Evolutionary conservation across 768 basidiomycete genomes (phyloP).

Genomic region (Russula compacta): DNA sequence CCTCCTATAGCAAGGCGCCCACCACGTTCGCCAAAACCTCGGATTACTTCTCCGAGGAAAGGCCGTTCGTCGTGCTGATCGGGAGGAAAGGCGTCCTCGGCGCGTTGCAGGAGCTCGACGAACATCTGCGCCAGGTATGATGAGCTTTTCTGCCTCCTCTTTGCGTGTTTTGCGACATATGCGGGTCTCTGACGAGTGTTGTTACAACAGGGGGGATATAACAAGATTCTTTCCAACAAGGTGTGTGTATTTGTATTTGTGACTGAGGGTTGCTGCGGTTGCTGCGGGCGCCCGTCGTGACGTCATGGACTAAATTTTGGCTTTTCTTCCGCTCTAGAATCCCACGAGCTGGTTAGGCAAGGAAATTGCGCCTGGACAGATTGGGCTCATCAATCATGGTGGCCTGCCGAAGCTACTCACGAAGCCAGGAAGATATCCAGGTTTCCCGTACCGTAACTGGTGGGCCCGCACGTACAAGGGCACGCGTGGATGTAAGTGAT

Average conservation of each 20-base stretch:
- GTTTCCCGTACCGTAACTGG: conserved; percentile 71
- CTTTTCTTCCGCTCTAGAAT: conserved; percentile 24
- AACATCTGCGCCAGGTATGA: conserved; percentile 44
- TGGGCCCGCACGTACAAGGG: conserved; percentile 73
- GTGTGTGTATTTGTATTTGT: conserved; percentile 20
- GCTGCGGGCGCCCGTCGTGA: neutral
- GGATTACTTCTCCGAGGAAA: conserved; percentile 35
- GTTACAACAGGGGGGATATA: conserved; percentile 42
- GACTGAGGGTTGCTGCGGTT: neutral
- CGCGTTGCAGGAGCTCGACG: conserved; percentile 63
- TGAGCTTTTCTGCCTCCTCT: neutral
- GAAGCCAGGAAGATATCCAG: conserved; percentile 68
- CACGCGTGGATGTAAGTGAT: conserved; percentile 50
- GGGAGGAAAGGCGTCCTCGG: conserved; percentile 54
- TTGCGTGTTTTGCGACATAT: neutral
- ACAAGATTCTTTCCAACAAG: conserved; percentile 56
- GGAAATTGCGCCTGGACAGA: conserved; percentile 60
- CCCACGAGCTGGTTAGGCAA: conserved; percentile 64
- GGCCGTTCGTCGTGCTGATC: conserved; percentile 67
- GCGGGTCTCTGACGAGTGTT: neutral
- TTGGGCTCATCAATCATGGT: conserved; percentile 77
- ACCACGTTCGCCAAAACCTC: conserved; percentile 2
- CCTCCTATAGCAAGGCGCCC: neutral
- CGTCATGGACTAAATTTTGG: neutral
- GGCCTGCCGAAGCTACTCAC: conserved; percentile 71